Evolutionary conservation across 108 stramenopile genomes (phyloP), one percentile per base, ranked within the genome.

Genomic region (Fistulifera solaris): DNA sequence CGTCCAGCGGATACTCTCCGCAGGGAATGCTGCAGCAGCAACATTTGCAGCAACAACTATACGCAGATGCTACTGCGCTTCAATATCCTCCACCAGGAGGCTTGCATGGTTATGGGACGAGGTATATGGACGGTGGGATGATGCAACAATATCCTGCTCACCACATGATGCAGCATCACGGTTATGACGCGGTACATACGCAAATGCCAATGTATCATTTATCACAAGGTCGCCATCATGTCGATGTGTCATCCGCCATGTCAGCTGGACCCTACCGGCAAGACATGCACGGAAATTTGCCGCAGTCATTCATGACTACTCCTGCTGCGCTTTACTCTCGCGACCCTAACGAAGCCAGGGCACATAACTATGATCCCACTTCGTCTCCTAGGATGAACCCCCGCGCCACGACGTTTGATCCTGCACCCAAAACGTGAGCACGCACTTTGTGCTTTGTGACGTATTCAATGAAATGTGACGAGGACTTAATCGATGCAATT

Each of bases 311-410:
- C 31, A 35, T 35, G 31, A 8, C 31, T 3, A 6, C 3, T 35
- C 31, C 31, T 35, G 31, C 31, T 35, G 31, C 31, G n/a, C n/a
- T n/a, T 35, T 35, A 35, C 8, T 35, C 31, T 35, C 31, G 31
- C 3, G 31, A 35, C 31, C 31, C 3, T 6, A 35, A 8, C 31
- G 31, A 35, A 8, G 3, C 31, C 31, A 35, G 3, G 31, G 6
- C 3, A 35, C 31, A 35, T 8, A 8, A 8, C 31, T 35, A 35
- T 35, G 31, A 35, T 35, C 31, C 31, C 31, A 35, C 6, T 8
- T 35, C 8, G 31, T 35, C 31, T 8, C 50, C 27, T 11, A 18
- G 23, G 18, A 66, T 24, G 65, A 71, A 65, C 56, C 65, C 58
- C 49, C 46, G 48, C n/a, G 58, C 58, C 13, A 5, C 58, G 1